These are phyloP conservation scores for Acacia confusa DNA, from an alignment of 306 rosid genomes.

Conservation along the genomic window DNA sequence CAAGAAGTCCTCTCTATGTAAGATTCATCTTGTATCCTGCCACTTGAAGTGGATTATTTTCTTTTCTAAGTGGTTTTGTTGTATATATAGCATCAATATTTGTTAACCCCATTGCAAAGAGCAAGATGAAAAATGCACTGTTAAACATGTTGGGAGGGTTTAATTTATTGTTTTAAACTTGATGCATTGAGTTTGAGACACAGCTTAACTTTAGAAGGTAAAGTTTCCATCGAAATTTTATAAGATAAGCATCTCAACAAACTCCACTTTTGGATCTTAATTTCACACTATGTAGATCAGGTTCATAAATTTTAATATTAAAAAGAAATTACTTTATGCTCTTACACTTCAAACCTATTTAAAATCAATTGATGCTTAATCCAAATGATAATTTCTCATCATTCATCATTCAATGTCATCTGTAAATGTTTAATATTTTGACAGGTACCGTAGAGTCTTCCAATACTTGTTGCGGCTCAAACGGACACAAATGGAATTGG, in stretches of 20 bases:
- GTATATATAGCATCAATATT: neutral
- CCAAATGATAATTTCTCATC: neutral
- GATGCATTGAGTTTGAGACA: neutral
- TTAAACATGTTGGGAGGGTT: neutral
- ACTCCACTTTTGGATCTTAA: neutral
- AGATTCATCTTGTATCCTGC: slow-evolving; percentile 38
- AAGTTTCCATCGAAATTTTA: neutral
- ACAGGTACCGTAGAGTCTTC: slow-evolving; percentile 84
- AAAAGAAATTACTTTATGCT: neutral
- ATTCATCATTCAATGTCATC: neutral
- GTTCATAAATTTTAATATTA: neutral
- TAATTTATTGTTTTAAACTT: neutral
- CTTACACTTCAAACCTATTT: neutral
- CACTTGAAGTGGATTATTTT: slow-evolving; percentile 27
- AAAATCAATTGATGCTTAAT: neutral
- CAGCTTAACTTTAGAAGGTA: neutral
- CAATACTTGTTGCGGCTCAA: slow-evolving; percentile 88
- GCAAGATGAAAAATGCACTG: neutral
- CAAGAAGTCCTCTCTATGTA: slow-evolving; percentile 96
- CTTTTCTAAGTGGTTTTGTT: slow-evolving; percentile 21
- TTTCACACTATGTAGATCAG: neutral
- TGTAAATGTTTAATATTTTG: slow-evolving; percentile 28
- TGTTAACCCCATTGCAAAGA: neutral
- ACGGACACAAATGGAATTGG: slow-evolving; percentile 96
- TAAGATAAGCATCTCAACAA: neutral